Base-by-base conservation (phyloP, 2,329 filamentous ascomycete genomes). In the Parafenestella ontariensis region DNA sequence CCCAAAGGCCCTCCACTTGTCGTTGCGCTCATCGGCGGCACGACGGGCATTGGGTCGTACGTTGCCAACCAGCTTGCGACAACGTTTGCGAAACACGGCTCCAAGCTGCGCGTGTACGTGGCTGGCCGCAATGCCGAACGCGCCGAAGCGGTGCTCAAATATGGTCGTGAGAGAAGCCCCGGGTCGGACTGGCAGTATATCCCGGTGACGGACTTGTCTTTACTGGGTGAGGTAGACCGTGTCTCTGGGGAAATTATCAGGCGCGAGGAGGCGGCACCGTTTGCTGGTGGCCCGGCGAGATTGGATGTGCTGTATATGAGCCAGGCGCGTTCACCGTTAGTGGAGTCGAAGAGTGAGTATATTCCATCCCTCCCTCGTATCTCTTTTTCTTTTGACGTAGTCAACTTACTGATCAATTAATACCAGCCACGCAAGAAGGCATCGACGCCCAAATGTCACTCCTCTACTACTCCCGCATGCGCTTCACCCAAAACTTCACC, bases 301-400 rank as follows among this genome's bases (percentile, higher is more conserved):
- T 47, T 78, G 20, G 76, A 78, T 58, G 61, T 71, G 15, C 41
- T 78, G 21, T 69, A 75, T 18, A 59, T 69, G 58, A 66, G 62
- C 24, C 71, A 74, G 42, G 74, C 62, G 5, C 59, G 62, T 15
- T 62, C 65, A 11, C 60, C 64, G 4, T 3, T 64, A 45, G 68
- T 58, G 34, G 82, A 86, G 61, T 72, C 74, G 24, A 76, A 75
- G 24, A 77, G 87, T 54, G 84, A 18, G 49, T 49, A 3, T 7
- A 15, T 20, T 20, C 39, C 31, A 18, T 21, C 15, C 9, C 2
- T 34, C 4, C 15, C 6, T 17, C 31, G 31, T 6, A 8, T 17
- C 2, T 3, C 13, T 5, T 31, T 17, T 10, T 5, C 10, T n/a
- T 26, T 21, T 18, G 7, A 18, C n/a, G 13, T 77, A 2, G 83